Percentiles rank a stretch among this genome's conserved stretches.
Evolutionary conservation across 148 eudicot species (phyloP).

Genomic region (Dysphania ambrosioides): DNA sequence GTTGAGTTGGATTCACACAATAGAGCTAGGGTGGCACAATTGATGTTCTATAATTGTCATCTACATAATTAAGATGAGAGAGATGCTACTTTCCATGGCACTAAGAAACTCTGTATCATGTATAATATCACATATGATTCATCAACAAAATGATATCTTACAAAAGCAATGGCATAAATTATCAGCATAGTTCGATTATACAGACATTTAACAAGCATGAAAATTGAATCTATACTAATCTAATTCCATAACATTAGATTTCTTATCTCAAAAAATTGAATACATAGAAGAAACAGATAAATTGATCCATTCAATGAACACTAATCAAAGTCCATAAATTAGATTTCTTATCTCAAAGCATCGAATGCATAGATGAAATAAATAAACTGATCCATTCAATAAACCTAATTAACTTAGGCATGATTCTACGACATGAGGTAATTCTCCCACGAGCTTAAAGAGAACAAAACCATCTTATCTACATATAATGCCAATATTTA

Average conservation of each 20-base stretch:
- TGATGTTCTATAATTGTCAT: no score
- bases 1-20: no score
- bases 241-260: not conserved
- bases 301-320: conserved; percentile 17
- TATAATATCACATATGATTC: conserved; percentile 3
- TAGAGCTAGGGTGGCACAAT: no score
- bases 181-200: not conserved
- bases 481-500: conserved; percentile 40
- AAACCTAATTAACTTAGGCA: conserved; percentile 26
- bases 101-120: conserved; percentile 8
- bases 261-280: conserved; percentile 10
- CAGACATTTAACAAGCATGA: not conserved
- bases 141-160: conserved; percentile 4
- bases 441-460: conserved; percentile 27
- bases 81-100: conserved; percentile 18
- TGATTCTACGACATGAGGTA: conserved; percentile 28
- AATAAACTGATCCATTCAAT: conserved; percentile 15
- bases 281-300: conserved; percentile 12
- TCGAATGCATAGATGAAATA: conserved; percentile 8
- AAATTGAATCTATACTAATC: not conserved
- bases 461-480: conserved; percentile 38
- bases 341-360: conserved; percentile 6
- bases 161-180: not conserved
- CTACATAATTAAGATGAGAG: conserved; percentile 14
- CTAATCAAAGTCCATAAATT: not conserved